Evolutionary conservation across 768 basidiomycete genomes (phyloP).

Genomic region (Lactarius hengduanensis): DNA sequence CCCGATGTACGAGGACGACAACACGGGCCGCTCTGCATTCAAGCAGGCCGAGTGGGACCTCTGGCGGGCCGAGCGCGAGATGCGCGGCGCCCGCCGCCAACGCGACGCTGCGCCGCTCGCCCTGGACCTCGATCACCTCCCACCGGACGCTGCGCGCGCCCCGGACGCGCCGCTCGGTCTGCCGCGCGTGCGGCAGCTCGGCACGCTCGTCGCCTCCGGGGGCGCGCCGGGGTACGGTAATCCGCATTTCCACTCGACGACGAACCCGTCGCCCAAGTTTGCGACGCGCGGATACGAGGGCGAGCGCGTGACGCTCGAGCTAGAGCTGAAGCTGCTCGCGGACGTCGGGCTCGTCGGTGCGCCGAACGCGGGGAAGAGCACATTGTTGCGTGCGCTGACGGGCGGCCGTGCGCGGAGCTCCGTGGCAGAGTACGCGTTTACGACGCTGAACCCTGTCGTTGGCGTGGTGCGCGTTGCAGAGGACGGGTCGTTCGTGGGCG

Average conservation of each 20-base stretch:
- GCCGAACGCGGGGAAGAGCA: conserved; percentile 94
- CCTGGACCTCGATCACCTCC: conserved; percentile 59
- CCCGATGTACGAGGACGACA: conserved; percentile 61
- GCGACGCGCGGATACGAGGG: conserved; percentile 77
- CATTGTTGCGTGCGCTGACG: conserved; percentile 84
- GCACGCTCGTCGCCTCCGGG: conserved; percentile 70
- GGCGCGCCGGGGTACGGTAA: conserved; percentile 86
- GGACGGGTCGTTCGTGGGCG: conserved; percentile 73
- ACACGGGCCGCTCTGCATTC: conserved; percentile 63
- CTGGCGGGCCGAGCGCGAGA: conserved; percentile 60
- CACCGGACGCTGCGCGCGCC: conserved; percentile 40
- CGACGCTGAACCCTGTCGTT: conserved; percentile 91
- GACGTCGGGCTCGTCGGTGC: conserved; percentile 96
- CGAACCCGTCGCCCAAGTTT: conserved; percentile 81
- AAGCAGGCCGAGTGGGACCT: conserved; percentile 64
- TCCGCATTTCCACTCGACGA: conserved; percentile 70
- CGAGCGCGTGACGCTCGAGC: conserved; percentile 73
- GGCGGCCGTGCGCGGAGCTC: conserved; percentile 80
- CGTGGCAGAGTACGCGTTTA: conserved; percentile 91
- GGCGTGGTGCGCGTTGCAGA: conserved; percentile 84
- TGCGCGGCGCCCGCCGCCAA: conserved; percentile 47
- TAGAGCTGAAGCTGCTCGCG: conserved; percentile 92
- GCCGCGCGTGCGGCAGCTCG: conserved; percentile 50
- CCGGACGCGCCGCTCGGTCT: conserved; percentile 64
- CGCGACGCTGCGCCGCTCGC: conserved; percentile 44